Percentiles rank a stretch among this genome's conserved stretches.
Conservation (phyloP, 331 rosid genomes). For the Phaseolus coccineus region DNA sequence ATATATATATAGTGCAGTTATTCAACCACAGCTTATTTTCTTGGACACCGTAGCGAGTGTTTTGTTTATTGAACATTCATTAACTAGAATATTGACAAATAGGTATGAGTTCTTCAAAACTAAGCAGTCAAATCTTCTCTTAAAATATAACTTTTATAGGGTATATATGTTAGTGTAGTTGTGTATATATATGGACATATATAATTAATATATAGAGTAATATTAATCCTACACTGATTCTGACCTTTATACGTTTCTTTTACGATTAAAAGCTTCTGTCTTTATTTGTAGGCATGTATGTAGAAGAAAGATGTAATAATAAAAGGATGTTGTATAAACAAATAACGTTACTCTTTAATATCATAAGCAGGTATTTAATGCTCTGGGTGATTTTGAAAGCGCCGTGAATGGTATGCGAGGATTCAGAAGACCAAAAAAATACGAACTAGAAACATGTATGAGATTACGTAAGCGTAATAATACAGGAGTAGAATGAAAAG, state of each 20-base stretch:
- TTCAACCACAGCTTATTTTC: neutral
- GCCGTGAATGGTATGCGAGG: neutral
- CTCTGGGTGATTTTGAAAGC: conserved; percentile 18
- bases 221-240: neutral
- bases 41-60: neutral
- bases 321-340: neutral
- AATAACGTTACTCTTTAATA: neutral
- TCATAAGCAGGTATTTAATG: conserved; percentile 17
- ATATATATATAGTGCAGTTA: neutral
- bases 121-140: neutral
- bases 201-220: neutral
- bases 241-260: neutral
- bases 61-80: neutral
- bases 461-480: conserved; percentile 41
- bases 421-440: conserved; percentile 19
- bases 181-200: too few relatives aligned
- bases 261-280: neutral
- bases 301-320: neutral
- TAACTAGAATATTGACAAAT: neutral
- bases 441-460: conserved; percentile 23
- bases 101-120: neutral
- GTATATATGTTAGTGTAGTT: too few relatives aligned
- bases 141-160: neutral
- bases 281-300: neutral
- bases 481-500: conserved; percentile 42